A percentile compares a stretch with the other conserved stretches of the same genome.
phyloP scores from a whole-genome alignment of 345 rosid species.

The Cardamine chenopodiifolia region DNA sequence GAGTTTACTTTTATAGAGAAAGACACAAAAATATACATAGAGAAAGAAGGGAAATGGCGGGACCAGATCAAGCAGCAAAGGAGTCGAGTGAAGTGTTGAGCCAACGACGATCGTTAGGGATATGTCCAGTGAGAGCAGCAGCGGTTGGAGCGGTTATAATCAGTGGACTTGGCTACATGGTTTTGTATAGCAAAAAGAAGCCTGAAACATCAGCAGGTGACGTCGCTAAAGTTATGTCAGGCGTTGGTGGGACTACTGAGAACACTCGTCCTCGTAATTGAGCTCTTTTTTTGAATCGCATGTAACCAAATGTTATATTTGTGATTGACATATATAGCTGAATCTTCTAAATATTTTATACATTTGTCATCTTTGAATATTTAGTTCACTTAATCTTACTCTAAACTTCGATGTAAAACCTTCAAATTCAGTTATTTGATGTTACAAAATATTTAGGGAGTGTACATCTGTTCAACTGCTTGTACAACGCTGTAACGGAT shows the following conservation, averaged over 20 bases:
- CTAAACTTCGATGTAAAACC: background rate
- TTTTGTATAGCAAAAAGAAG: constrained; percentile 53
- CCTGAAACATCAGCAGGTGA: constrained; percentile 61
- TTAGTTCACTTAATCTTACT: background rate
- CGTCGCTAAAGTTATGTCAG: constrained; percentile 65
- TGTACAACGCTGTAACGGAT: background rate
- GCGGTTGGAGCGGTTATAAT: constrained; percentile 46
- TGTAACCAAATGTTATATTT: background rate
- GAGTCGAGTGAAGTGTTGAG: constrained; percentile 43
- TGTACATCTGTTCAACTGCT: background rate
- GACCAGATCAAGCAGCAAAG: constrained; percentile 44
- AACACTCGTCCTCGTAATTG: constrained; percentile 55
- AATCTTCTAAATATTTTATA: background rate
- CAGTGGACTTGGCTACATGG: constrained; percentile 54
- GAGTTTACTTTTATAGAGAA: background rate
- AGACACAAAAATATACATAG: background rate
- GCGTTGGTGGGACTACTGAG: constrained; percentile 44
- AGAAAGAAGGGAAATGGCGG: constrained; percentile 30
- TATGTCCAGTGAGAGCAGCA: constrained; percentile 54
- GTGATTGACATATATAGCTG: background rate
- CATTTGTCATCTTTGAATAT: background rate
- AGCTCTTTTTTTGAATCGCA: background rate
- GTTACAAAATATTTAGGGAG: background rate
- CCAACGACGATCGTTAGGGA: constrained; percentile 31
- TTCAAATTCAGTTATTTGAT: background rate